Conservation (phyloP, 2,329 filamentous ascomycete species). For the Botryotinia narcissicola region DNA sequence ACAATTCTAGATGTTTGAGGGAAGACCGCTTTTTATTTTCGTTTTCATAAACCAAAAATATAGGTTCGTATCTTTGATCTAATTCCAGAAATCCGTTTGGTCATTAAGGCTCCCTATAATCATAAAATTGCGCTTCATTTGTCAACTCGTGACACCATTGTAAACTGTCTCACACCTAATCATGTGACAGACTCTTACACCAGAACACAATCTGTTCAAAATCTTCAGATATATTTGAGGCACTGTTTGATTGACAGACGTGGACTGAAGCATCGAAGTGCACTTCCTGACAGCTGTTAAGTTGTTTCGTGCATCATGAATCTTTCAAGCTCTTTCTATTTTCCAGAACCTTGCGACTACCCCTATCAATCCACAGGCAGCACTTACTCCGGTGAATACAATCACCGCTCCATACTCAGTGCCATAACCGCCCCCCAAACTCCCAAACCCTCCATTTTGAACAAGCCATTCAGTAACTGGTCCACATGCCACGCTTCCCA, state of each 20-base stretch:
- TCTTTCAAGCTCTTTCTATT: neutral
- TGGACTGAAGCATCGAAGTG: neutral
- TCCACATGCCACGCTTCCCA: constrained; percentile 59
- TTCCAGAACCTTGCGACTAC: constrained; percentile 17
- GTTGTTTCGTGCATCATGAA: neutral
- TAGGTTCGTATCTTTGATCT: neutral
- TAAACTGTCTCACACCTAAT: neutral
- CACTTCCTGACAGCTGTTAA: neutral
- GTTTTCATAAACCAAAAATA: neutral
- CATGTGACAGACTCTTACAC: neutral
- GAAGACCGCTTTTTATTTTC: neutral
- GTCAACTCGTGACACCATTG: neutral
- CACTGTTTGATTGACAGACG: neutral
- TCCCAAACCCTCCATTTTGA: constrained; percentile 45
- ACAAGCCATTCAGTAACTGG: constrained; percentile 55
- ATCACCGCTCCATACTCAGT: constrained; percentile 54
- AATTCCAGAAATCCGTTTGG: neutral
- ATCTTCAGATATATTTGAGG: neutral
- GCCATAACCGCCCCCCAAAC: constrained; percentile 44
- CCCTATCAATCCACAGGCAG: constrained; percentile 42
- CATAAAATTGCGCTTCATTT: neutral
- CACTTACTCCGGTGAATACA: constrained; percentile 54
- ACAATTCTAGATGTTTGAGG: neutral
- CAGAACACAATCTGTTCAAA: neutral
- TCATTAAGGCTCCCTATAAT: neutral